phyloP scores from a whole-genome alignment of 1,284 basidiomycete species.

The Trametes sp. region DNA sequence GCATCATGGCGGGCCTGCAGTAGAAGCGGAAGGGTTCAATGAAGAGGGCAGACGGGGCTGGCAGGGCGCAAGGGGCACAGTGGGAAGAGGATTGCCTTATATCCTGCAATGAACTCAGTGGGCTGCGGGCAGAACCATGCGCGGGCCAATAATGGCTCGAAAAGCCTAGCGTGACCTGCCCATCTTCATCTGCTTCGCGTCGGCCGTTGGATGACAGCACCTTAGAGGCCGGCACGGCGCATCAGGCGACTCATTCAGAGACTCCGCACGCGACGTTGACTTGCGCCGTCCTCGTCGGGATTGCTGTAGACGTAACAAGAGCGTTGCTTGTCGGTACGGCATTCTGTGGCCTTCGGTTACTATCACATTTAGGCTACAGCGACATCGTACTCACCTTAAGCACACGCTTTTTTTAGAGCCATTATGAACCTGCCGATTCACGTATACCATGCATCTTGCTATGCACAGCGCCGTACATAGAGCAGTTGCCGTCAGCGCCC shows the following conservation, averaged over 20 bases:
- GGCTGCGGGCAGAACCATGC: background rate
- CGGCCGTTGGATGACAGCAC: slow-evolving; percentile 2
- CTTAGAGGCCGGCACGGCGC: background rate
- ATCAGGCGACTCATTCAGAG: background rate
- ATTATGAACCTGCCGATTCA: too few relatives aligned
- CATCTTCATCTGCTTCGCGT: background rate
- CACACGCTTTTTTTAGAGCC: too few relatives aligned
- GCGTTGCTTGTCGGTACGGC: background rate
- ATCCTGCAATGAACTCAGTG: background rate
- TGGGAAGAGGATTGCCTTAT: background rate
- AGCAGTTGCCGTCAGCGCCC: too few relatives aligned
- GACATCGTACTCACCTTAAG: too few relatives aligned
- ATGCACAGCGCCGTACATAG: too few relatives aligned
- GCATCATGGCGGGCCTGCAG: too few relatives aligned
- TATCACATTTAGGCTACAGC: too few relatives aligned
- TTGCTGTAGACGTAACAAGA: background rate
- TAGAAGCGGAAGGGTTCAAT: too few relatives aligned
- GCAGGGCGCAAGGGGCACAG: background rate
- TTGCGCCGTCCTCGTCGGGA: background rate
- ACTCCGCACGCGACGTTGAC: background rate
- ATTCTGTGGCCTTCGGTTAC: background rate
- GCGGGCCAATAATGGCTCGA: background rate
- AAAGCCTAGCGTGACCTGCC: background rate
- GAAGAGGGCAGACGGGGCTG: background rate
- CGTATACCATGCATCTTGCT: too few relatives aligned